Conservation (phyloP, 177 flowering plant species). For the Tripterygium wilfordii region DNA sequence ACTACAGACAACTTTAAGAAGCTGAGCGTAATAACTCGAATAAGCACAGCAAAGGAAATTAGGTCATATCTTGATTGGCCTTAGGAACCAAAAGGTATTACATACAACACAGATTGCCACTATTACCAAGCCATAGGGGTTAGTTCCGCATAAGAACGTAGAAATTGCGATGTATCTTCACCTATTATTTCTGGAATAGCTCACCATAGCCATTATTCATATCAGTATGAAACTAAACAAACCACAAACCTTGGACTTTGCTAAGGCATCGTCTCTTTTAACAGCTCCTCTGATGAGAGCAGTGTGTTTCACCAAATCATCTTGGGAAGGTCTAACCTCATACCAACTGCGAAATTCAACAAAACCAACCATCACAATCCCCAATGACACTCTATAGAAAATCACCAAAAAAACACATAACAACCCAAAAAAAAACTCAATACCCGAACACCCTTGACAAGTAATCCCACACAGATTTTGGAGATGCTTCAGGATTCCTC, state of each 20-base stretch:
- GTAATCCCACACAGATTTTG: slow-evolving; percentile 53
- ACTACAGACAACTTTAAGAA: no score
- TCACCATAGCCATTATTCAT: no score
- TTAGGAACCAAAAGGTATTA: no score
- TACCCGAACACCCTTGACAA: slow-evolving; percentile 55
- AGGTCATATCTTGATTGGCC: no score
- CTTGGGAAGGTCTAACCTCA: slow-evolving; percentile 39
- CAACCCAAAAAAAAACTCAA: not conserved
- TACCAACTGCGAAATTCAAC: slow-evolving; percentile 38
- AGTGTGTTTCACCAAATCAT: slow-evolving; percentile 41
- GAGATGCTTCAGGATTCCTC: slow-evolving; percentile 40
- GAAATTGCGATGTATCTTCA: no score
- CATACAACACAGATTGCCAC: no score
- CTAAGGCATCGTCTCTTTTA: slow-evolving; percentile 34
- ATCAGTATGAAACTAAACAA: no score
- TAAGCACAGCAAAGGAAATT: no score
- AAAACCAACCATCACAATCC: not conserved
- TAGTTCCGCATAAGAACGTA: no score
- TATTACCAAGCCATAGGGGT: no score
- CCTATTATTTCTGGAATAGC: no score
- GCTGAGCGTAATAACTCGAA: no score
- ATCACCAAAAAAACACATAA: not conserved
- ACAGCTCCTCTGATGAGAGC: slow-evolving; percentile 34
- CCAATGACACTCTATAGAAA: not conserved
- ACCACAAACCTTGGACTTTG: slow-evolving; percentile 35